phyloP scores from a whole-genome alignment of 2,329 filamentous ascomycete genomes.

The Eurotiales sp. region DNA sequence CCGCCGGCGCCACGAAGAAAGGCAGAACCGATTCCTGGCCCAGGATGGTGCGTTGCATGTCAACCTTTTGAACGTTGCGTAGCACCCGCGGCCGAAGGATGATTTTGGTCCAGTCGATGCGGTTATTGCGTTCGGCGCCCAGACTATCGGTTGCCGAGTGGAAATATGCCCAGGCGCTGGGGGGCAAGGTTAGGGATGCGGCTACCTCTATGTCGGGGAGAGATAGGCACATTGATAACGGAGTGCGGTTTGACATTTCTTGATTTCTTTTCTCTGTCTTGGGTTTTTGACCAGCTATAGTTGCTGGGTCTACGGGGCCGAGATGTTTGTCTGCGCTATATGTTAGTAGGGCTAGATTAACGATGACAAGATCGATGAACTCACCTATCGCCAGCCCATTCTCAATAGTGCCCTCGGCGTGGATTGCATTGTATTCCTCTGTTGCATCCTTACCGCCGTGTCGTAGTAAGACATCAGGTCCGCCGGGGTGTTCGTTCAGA shows the following conservation, averaged over 20 bases:
- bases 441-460: slow-evolving; percentile 5
- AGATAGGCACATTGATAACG: slow-evolving; percentile 23
- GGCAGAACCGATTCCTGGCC: slow-evolving; percentile 22
- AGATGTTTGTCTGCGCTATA: slow-evolving; percentile 17
- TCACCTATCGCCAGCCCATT: slow-evolving; percentile 9
- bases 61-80: slow-evolving; percentile 34
- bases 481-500: slow-evolving; percentile 4
- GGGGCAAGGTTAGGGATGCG: slow-evolving; percentile 24
- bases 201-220: slow-evolving; percentile 26
- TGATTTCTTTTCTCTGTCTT: not conserved
- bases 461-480: not conserved
- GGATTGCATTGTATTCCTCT: slow-evolving; percentile 17
- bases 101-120: slow-evolving; percentile 39
- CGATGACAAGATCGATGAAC: not conserved
- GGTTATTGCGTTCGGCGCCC: slow-evolving; percentile 42
- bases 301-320: slow-evolving; percentile 16
- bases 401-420: slow-evolving; percentile 15
- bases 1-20: slow-evolving; percentile 31
- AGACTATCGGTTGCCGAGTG: slow-evolving; percentile 49
- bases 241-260: slow-evolving; percentile 17
- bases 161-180: slow-evolving; percentile 38
- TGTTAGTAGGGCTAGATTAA: no score
- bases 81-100: slow-evolving; percentile 46
- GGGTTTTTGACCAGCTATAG: slow-evolving; percentile 17
- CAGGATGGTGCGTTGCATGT: slow-evolving; percentile 31